Conservation (phyloP, 805 yeast genomes). For the Kazachstania africana region DNA sequence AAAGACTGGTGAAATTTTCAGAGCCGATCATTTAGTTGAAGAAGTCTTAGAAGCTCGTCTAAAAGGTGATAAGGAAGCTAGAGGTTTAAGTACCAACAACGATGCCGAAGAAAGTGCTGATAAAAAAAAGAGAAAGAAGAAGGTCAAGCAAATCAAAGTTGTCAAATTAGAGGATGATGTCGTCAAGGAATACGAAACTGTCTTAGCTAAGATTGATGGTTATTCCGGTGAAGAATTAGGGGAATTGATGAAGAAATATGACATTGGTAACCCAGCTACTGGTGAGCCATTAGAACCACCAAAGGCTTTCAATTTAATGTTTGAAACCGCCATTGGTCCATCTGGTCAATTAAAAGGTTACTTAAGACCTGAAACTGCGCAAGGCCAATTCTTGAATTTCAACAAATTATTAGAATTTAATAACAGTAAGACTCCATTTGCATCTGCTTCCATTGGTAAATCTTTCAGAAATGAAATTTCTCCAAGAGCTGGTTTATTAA, state of each 20-base stretch:
- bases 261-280: slow-evolving; percentile 86
- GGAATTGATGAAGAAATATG: slow-evolving; percentile 67
- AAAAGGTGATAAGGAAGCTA: slow-evolving; percentile 94
- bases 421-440: slow-evolving; percentile 96
- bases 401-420: slow-evolving; percentile 86
- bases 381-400: slow-evolving; percentile 96
- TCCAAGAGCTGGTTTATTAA: slow-evolving; percentile 92
- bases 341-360: slow-evolving; percentile 93
- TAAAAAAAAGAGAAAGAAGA: slow-evolving; percentile 89
- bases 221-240: slow-evolving; percentile 89
- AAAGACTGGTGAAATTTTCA: slow-evolving; percentile 93
- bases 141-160: slow-evolving; percentile 89
- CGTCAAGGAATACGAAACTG: slow-evolving; percentile 69
- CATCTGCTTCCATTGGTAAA: slow-evolving; percentile 98
- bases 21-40: slow-evolving; percentile 97
- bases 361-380: slow-evolving; percentile 98
- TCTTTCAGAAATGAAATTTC: slow-evolving; percentile 98
- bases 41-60: slow-evolving; percentile 93
- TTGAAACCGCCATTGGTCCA: slow-evolving; percentile 98
- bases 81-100: slow-evolving; percentile 59
- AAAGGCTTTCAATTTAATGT: slow-evolving; percentile 93
- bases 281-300: slow-evolving; percentile 82
- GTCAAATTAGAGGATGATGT: slow-evolving; percentile 73
- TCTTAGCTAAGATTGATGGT: slow-evolving; percentile 91
- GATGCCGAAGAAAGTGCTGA: slow-evolving; percentile 62